Base-by-base conservation (phyloP, 1,139 yeast genomes). In the Geotrichum cucujoidarum region DNA sequence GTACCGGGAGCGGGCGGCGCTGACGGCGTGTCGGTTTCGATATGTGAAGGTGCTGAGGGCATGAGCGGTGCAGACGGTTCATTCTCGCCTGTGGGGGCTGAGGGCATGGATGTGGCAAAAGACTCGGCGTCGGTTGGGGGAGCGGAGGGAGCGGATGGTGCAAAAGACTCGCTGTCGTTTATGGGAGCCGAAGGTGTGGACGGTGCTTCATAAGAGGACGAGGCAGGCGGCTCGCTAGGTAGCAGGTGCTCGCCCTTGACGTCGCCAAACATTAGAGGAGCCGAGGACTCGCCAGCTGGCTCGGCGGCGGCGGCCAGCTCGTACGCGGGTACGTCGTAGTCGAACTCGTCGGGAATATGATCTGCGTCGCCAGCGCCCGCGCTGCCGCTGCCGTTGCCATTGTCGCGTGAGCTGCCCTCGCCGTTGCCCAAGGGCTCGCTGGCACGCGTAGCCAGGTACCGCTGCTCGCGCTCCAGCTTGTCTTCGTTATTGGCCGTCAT, bases 311-410 rank as follows among this genome's bases (percentile, higher is more conserved):
- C 10, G 27, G 43, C 34, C 3, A 35, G 53, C 25, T 39, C 43
- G 18, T 39, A 39, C 2, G 43, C 43, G 2, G 43, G 43, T 11
- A 39, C 43, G 16, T 39, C 43, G n/a, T 59, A 59, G 10, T 51
- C 54, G 21, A 14, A 39, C 22, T 39, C 43, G 10, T 39, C 43
- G 11, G 21, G 43, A 5, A 13, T 27, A 11, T 35, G 38, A 5
- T 33, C 21, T 7, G 13, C 10, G n/a, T 35, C 24, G 17, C 17
- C n/a, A 4, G 27, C 27, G 4, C 38, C 8, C 7, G 17, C n/a
- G 24, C 38, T 21, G 27, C 6, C 16, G 27, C 14, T 13, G 14
- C 2, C 11, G 7, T 20, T 16, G 43, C 34, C 10, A n/a, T 3
- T 2, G 17, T n/a, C 20, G 18, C 16, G 11, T 7, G 17, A 18